Evolutionary conservation across 1,284 basidiomycete genomes (phyloP).

Genomic region (Ustanciosporium gigantosporum): DNA sequence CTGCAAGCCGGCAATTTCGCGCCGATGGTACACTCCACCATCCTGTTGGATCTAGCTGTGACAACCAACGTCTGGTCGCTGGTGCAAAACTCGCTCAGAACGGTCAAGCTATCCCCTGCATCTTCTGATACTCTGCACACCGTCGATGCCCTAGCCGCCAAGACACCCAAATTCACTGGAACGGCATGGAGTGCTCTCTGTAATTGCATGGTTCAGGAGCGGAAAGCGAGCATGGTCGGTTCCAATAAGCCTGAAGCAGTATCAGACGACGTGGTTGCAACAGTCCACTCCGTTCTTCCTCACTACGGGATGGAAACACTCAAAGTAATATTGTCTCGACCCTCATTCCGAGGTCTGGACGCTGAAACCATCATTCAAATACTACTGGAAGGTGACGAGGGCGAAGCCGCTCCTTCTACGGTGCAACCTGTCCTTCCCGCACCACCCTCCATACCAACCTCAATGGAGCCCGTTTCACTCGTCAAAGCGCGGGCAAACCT

Average conservation of each 20-base stretch:
- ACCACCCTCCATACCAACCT: background rate
- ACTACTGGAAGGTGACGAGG: conserved; percentile 35
- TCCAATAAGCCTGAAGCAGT: background rate
- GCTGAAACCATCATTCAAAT: conserved; percentile 33
- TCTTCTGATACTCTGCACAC: conserved; percentile 10
- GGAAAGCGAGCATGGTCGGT: too few species aligned
- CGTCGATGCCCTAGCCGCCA: conserved; percentile 14
- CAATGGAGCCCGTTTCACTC: conserved; percentile 1
- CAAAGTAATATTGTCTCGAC: conserved; percentile 9
- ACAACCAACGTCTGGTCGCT: conserved; percentile 20
- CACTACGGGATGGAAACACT: conserved; percentile 31
- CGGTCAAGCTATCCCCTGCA: background rate
- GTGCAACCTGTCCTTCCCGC: background rate
- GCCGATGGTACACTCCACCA: conserved; percentile 16
- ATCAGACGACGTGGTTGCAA: conserved; percentile 19
- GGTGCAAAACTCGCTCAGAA: background rate
- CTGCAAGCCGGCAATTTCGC: conserved; percentile 13
- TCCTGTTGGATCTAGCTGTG: conserved; percentile 20
- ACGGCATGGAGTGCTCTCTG: conserved; percentile 28
- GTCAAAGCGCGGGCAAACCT: conserved; percentile 36
- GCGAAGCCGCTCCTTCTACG: background rate
- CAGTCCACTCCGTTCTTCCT: conserved; percentile 30
- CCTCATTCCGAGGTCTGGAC: conserved; percentile 23
- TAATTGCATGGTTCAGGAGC: too few species aligned
- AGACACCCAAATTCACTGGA: conserved; percentile 22